Evolutionary conservation across 2,329 filamentous ascomycete species (phyloP).

Genomic region (Fusarium drepaniforme): DNA sequence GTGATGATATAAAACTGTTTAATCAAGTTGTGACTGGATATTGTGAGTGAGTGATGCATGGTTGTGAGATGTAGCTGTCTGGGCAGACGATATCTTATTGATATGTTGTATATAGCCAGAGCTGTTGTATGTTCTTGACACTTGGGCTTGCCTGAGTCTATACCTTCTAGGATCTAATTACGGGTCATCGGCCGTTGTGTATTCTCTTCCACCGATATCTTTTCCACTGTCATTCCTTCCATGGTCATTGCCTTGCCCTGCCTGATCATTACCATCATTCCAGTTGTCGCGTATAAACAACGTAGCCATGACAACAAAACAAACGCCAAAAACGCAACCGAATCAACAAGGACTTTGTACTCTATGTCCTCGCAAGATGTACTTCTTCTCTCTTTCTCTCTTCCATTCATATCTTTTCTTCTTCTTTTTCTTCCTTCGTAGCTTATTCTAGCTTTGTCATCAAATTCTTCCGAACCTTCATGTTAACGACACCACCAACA

Average conservation of each 20-base stretch:
- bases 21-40: not conserved
- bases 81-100: not conserved
- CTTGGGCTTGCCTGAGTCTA: slow-evolving; percentile 15
- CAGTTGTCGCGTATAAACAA: slow-evolving; percentile 14
- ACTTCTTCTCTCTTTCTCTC: not conserved
- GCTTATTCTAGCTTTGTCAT: slow-evolving; percentile 70
- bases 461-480: slow-evolving; percentile 73
- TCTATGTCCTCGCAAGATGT: not conserved
- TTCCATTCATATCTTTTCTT: not conserved
- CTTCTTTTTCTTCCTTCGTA: not conserved
- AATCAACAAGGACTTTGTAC: not conserved
- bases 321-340: slow-evolving; percentile 18
- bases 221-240: not conserved
- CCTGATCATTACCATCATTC: slow-evolving; percentile 10
- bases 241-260: slow-evolving; percentile 10
- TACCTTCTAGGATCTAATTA: slow-evolving; percentile 28
- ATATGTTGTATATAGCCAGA: not conserved
- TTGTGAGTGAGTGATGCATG: not conserved
- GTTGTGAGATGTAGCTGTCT: not conserved
- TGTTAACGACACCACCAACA: slow-evolving; percentile 88
- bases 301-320: slow-evolving; percentile 9
- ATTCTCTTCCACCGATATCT: slow-evolving; percentile 15
- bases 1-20: slow-evolving; percentile 11
- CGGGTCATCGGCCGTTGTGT: slow-evolving; percentile 11
- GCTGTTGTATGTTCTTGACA: not conserved